Evolutionary conservation across 2,329 filamentous ascomycete genomes (phyloP), one percentile per base, ranked within the genome.

Genomic region (Pyrenochaeta sp.): DNA sequence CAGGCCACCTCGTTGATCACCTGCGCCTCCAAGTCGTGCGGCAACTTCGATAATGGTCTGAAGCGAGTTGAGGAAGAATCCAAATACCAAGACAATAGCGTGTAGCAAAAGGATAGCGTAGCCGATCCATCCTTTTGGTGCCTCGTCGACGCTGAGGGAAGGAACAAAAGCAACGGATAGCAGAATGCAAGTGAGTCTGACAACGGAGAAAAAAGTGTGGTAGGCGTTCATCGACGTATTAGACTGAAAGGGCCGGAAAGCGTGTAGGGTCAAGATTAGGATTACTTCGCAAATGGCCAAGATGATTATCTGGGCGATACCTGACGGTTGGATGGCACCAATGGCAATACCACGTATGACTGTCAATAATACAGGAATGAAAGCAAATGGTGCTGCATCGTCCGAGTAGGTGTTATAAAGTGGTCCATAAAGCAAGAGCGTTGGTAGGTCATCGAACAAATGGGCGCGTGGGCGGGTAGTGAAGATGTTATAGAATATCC

Each of bases 351-450:
- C 93, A 22, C 93, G 87, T 45, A 96, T 76, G 64, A 96, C 85
- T 4, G 88, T 96, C 46, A 97, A 78, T 22, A 95, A 76, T 11
- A 96, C 84, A 1, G 93, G 92, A 14, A 96, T 85, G 28, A 96
- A 80, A 6, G 93, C 91, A 70, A 96, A 99, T 0, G 90, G 86
- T 6, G 93, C 90, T 0, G 91, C 90, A 67, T 93, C 89, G 68
- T 99, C 94, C 17, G 89, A 94, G 69, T 96, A 97, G 0, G 94
- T 99, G 73, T 99, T 99, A 66, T 99, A 99, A 6, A 99, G 77
- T 4, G 94, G 90, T 0, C 94, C 94, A 60, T 96, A 97, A 1
- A 90, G 81, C 2, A 99, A 79, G 7, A 97, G 85, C 0, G 90
- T 96, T 6, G 90, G 85, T 35, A 99, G 79, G 63, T 97, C 91